Base-by-base conservation (phyloP, 164 flowering plant species). In the Nymphaea thermarum region DNA sequence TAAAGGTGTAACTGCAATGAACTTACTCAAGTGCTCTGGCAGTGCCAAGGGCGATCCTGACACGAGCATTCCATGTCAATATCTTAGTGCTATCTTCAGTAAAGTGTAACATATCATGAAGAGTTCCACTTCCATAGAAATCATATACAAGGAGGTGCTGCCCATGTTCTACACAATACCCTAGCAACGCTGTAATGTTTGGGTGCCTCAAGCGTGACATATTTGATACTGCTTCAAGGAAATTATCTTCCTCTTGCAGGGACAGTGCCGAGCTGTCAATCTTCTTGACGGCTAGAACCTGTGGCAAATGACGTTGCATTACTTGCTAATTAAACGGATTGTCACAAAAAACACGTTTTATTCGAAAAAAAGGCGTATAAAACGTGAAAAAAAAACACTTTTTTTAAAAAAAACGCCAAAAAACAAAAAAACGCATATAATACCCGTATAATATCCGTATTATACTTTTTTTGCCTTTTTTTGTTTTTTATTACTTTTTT, bases 11-110 rank as follows among this genome's bases (percentile, higher is more conserved):
- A 5, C 5, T 15, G 8, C 14, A 15, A 67, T 82, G 76, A 14
- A 74, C 80, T 72, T 85, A 93, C 98, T 93, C 98, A 64, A 93
- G 77, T 70, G 96, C 98, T 71, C 98, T 84, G 70, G 98, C 96
- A 75, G 96, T 90, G 63, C 98, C 96, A 72, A 93, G 92, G 59
- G 98, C 90, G 44, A 90, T 83, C 74, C 83, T 77, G 61, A 93
- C 92, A 67, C 96, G 91, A 57, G 89, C 90, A 81, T 93, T 93
- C 98, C 98, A 93, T 63, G 88, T 72, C 53, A 93, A 81, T 67
- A 67, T 66, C 67, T 84, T 85, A 77, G 86, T 81, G 76, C 89
- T 72, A 71, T 93, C 93, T 68, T 93, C 93, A 66, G 83, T 68
- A 76, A 79, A 88, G 78, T 93, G 96, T 71, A 93, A 79, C 83